Evolutionary conservation across 345 rosid species (phyloP).

Genomic region (Pistacia vera): DNA sequence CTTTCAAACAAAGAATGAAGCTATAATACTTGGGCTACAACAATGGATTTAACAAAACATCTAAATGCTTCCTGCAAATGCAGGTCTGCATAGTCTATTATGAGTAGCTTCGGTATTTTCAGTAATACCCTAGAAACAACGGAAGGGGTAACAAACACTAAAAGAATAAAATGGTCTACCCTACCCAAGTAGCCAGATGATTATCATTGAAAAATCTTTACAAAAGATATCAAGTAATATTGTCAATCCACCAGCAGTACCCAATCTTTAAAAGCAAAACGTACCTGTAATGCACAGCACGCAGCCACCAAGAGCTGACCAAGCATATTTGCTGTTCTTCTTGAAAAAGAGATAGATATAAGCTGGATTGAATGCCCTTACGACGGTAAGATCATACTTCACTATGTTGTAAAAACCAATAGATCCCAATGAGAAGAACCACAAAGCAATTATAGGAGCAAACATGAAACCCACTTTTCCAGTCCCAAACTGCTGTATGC

Average conservation of each 20-base stretch:
- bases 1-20: background rate
- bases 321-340: conserved; percentile 72
- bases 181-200: background rate
- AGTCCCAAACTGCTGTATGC: conserved; percentile 89
- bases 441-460: conserved; percentile 81
- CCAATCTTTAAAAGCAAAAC: conserved; percentile 14
- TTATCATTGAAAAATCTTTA: background rate
- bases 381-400: conserved; percentile 60
- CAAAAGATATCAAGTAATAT: background rate
- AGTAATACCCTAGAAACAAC: background rate
- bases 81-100: background rate
- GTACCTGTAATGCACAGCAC: conserved; percentile 93
- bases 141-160: background rate
- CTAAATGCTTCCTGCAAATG: background rate
- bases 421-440: conserved; percentile 90
- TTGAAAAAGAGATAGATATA: conserved; percentile 80
- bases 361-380: conserved; percentile 82
- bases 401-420: conserved; percentile 81
- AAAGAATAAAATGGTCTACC: background rate
- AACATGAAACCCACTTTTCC: conserved; percentile 89
- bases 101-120: background rate
- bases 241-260: background rate
- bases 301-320: conserved; percentile 98
- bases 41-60: background rate
- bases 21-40: background rate